Evolutionary conservation across 495 filamentous ascomycete genomes (phyloP).

Genomic region (Rostrohypoxylon terebratum): DNA sequence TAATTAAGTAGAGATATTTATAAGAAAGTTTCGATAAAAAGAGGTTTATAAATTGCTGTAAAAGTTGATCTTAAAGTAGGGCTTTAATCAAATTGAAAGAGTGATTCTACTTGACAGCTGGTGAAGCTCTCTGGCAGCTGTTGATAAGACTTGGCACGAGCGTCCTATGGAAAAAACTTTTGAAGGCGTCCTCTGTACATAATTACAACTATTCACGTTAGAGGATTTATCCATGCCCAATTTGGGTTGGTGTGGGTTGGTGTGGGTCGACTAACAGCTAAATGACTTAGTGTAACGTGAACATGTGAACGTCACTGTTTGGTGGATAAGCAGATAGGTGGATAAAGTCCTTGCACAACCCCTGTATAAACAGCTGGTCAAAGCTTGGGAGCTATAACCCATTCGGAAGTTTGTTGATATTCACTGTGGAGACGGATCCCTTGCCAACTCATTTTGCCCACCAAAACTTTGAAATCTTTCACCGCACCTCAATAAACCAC

Average conservation of each 20-base stretch:
- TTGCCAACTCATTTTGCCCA: conserved; percentile 44
- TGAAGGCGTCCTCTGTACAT: no score
- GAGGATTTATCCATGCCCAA: conserved; percentile 25
- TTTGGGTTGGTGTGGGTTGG: conserved; percentile 16
- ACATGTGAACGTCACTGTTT: conserved; percentile 18
- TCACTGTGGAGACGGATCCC: conserved; percentile 36
- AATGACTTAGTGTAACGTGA: conserved; percentile 22
- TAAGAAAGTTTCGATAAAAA: no score
- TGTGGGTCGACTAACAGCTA: no score
- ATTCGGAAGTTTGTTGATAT: conserved; percentile 48
- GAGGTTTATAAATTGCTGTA: no score
- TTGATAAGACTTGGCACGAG: no score
- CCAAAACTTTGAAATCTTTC: conserved; percentile 41
- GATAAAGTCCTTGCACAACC: conserved; percentile 12
- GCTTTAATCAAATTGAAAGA: no score
- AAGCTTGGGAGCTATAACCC: conserved; percentile 33
- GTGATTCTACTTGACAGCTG: no score
- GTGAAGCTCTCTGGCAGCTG: no score
- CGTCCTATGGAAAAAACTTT: no score
- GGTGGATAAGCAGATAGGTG: no score
- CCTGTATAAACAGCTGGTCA: conserved; percentile 27
- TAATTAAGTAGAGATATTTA: no score
- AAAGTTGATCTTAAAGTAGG: no score
- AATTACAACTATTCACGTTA: neutral
- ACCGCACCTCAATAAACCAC: conserved; percentile 37